Evolutionary conservation across 169 alveolate genomes (phyloP).

Genomic region (Eimeria tenella): DNA sequence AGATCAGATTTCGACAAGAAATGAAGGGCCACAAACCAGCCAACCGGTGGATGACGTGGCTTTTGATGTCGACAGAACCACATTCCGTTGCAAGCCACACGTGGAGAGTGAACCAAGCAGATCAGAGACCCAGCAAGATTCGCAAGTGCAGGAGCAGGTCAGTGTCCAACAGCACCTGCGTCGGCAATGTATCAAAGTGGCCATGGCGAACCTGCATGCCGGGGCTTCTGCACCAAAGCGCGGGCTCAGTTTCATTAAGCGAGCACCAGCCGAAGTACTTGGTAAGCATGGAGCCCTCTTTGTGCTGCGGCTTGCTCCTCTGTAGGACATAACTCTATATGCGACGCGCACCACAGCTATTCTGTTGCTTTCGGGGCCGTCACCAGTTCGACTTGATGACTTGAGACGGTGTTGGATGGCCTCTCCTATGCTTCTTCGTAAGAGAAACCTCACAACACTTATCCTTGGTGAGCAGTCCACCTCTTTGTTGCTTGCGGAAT

Average conservation of each 20-base stretch:
- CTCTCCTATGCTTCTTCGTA: slow-evolving; percentile 14
- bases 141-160: slow-evolving; percentile 59
- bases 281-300: neutral
- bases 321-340: slow-evolving; percentile 16
- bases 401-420: slow-evolving; percentile 64
- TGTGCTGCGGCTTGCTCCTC: neutral
- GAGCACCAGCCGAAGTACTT: neutral
- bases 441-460: slow-evolving; percentile 25
- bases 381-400: slow-evolving; percentile 54
- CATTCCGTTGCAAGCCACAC: neutral
- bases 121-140: slow-evolving; percentile 18
- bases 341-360: slow-evolving; percentile 35
- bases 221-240: neutral
- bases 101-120: slow-evolving; percentile 15
- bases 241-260: neutral
- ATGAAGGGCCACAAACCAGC: too few relatives aligned
- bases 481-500: neutral
- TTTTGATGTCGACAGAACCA: too few relatives aligned
- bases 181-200: neutral
- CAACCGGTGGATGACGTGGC: too few relatives aligned
- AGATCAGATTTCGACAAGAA: too few relatives aligned
- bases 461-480: slow-evolving; percentile 15
- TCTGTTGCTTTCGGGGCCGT: slow-evolving; percentile 49
- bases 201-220: neutral
- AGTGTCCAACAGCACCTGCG: neutral